phyloP scores from a whole-genome alignment of 1,284 basidiomycete genomes.

The Erythrobasidium hasegawianum region DNA sequence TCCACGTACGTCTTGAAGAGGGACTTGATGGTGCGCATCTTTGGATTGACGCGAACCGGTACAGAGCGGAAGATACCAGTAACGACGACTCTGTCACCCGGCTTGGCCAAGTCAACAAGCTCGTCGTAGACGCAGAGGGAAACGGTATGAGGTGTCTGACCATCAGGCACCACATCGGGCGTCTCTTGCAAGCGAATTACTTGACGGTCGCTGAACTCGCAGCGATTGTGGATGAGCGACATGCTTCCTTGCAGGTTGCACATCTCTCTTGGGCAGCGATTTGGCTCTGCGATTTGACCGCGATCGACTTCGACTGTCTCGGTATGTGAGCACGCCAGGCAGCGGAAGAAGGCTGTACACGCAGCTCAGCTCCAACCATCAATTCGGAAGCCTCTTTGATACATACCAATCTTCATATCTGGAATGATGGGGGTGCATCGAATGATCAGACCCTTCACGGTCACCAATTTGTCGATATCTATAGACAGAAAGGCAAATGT shows the following conservation, averaged over 20 bases:
- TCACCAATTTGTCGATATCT: constrained; percentile 96
- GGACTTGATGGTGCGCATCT: constrained; percentile 85
- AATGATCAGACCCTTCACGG: constrained; percentile 93
- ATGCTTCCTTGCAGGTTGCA: constrained; percentile 84
- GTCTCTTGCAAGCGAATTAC: constrained; percentile 95
- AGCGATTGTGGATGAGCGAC: constrained; percentile 94
- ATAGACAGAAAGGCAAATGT: too few species aligned
- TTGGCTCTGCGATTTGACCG: constrained; percentile 90
- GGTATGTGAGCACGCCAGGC: constrained; percentile 91
- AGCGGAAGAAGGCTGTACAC: constrained; percentile 85
- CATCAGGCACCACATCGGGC: constrained; percentile 94
- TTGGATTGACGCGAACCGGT: constrained; percentile 87
- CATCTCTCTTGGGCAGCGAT: constrained; percentile 86
- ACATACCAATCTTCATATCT: constrained; percentile 82
- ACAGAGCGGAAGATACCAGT: constrained; percentile 93
- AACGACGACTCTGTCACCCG: constrained; percentile 85
- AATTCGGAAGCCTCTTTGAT: too few species aligned
- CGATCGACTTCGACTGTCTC: constrained; percentile 93
- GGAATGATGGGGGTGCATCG: constrained; percentile 96
- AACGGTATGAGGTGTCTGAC: constrained; percentile 96
- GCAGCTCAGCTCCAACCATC: not conserved
- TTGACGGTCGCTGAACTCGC: constrained; percentile 91
- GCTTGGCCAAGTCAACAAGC: constrained; percentile 89
- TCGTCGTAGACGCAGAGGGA: constrained; percentile 95
- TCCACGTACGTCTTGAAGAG: constrained; percentile 97